Evolutionary conservation across 2,329 filamentous ascomycete species (phyloP).

Genomic region (Pseudogymnoascus sp.): DNA sequence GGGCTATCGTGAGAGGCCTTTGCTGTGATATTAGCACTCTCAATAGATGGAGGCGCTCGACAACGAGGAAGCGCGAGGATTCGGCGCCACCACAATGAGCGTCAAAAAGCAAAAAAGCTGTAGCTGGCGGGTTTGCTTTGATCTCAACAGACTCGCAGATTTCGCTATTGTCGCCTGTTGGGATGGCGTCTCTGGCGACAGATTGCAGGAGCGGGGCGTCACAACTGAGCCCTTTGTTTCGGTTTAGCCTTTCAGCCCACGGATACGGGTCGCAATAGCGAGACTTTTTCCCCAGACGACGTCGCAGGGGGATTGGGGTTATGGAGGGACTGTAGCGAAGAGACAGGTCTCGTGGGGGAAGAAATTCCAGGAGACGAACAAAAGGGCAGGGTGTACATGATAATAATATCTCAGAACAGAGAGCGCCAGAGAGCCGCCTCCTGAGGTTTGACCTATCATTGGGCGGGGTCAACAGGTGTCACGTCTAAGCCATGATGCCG

Average conservation of each 20-base stretch:
- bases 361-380: slow-evolving; percentile 5
- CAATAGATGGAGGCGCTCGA: not conserved
- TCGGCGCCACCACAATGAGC: not conserved
- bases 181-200: not conserved
- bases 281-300: not conserved
- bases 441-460: not conserved
- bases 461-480: slow-evolving; percentile 6
- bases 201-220: not conserved
- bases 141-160: not conserved
- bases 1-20: slow-evolving; percentile 5
- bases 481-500: slow-evolving; percentile 8
- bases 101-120: not conserved
- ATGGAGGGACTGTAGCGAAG: not conserved
- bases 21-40: not conserved
- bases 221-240: not conserved
- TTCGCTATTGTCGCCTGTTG: not conserved
- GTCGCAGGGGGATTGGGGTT: not conserved
- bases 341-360: slow-evolving; percentile 3
- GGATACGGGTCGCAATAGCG: not conserved
- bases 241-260: not conserved
- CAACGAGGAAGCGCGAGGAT: not conserved
- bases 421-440: slow-evolving; percentile 3
- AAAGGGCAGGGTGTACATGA: slow-evolving; percentile 8
- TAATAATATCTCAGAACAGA: slow-evolving; percentile 1
- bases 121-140: not conserved